Evolutionary conservation across 2,329 filamentous ascomycete genomes (phyloP), one percentile per base, ranked within the genome.

Genomic region (Fusarium agapanthi): DNA sequence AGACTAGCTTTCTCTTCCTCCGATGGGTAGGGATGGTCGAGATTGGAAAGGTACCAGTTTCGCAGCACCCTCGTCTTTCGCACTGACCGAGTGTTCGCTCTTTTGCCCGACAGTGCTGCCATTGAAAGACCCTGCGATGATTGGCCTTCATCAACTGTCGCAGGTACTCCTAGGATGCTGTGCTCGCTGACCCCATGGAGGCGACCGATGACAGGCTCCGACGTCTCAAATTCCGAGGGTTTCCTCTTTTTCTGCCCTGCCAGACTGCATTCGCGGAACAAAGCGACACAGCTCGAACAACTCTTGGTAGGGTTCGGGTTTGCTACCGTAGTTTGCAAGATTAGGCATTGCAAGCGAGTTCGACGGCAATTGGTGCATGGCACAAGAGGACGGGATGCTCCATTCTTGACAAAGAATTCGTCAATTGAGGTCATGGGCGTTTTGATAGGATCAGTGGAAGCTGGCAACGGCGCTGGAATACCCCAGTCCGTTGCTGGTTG

Each of bases 201-300:
- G 59, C 85, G 83, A 5, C 85, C 85, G 30, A 87, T 81, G 15
- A 87, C 85, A 1, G 86, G 86, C 15, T 80, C 75, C 1, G 80
- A 73, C 1, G 85, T 86, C 75, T 87, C 86, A 70, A 87, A 88
- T 5, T 79, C 76, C 1, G 82, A 84, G 0, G 84, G 80, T 5
- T 82, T 79, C 14, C 86, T 81, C 69, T 88, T 88, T 41, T 79
- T 79, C 24, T 81, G 79, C 18, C 80, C 82, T 3, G 85, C 82
- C 10, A 87, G 78, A 56, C 86, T 87, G 73, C 86, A 88, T 65
- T 86, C 84, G 4, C 85, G 80, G 62, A 86, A 87, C 5, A 87
- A 77, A 0, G 85, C 86, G 9, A 85, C 86, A 62, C 86, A 87
- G 67, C 84, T 87, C 7, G 86, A 86, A 70, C 86, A 87, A 1